Percentiles rank a stretch among this genome's conserved stretches.
Evolutionary conservation across 805 yeast species (phyloP).

Genomic region (Maudiozyma saulgeensis): DNA sequence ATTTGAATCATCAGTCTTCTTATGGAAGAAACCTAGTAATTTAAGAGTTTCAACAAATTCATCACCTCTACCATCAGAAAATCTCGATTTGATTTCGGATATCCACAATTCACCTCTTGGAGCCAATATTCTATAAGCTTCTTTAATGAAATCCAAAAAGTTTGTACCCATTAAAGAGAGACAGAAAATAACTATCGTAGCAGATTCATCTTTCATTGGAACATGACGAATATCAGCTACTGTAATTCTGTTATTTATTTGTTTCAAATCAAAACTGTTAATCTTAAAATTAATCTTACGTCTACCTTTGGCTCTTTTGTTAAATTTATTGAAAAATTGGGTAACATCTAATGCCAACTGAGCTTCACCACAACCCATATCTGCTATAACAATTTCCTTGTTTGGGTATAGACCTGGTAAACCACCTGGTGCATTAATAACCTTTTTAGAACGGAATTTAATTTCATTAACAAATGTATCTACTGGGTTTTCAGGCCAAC

Average conservation of each 20-base stretch:
- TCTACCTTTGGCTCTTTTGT: constrained; percentile 28
- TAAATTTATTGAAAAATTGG: constrained; percentile 35
- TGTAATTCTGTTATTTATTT: constrained; percentile 79
- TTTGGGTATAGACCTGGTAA: constrained; percentile 55
- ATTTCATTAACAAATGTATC: constrained; percentile 73
- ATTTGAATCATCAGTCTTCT: constrained; percentile 74
- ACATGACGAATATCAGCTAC: constrained; percentile 95
- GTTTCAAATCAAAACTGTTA: constrained; percentile 85
- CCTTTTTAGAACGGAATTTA: constrained; percentile 45
- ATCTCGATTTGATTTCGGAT: constrained; percentile 91
- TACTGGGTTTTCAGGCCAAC: constrained; percentile 99
- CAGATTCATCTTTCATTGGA: constrained; percentile 70
- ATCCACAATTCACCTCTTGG: constrained; percentile 96
- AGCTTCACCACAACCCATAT: constrained; percentile 99
- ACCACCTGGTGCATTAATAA: constrained; percentile 94
- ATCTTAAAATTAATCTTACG: constrained; percentile 46
- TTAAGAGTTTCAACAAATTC: constrained; percentile 76
- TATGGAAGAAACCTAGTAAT: constrained; percentile 75
- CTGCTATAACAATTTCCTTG: constrained; percentile 72
- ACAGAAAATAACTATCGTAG: constrained; percentile 86
- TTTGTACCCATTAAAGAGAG: constrained; percentile 96
- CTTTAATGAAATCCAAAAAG: constrained; percentile 81
- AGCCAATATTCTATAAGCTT: constrained; percentile 76
- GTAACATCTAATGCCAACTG: constrained; percentile 63
- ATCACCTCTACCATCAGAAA: constrained; percentile 64